A percentile compares a stretch with the other conserved stretches of the same genome.
Conservation (phyloP, 768 basidiomycete genomes). For the Suillus alpinus region DNA sequence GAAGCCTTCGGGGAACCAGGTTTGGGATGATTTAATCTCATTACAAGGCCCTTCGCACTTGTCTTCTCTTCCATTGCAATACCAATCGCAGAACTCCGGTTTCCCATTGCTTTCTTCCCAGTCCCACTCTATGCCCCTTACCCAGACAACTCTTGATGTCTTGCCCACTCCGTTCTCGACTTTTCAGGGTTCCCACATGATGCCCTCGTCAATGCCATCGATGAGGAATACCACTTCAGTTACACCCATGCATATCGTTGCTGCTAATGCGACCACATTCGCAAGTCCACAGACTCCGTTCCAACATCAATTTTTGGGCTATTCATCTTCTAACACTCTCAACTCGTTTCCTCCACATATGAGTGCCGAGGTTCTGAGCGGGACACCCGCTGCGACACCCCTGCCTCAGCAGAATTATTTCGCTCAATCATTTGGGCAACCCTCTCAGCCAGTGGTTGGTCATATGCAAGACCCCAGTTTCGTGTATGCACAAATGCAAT, state of each 20-base stretch:
- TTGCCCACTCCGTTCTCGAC: constrained; percentile 21
- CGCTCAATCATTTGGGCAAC: background rate
- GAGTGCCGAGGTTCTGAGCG: background rate
- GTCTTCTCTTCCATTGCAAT: constrained; percentile 49
- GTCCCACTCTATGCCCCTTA: constrained; percentile 12
- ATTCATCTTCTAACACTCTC: constrained; percentile 10
- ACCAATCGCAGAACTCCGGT: constrained; percentile 11
- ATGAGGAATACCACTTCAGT: constrained; percentile 2
- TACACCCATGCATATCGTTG: constrained; percentile 15
- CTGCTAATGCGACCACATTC: constrained; percentile 18
- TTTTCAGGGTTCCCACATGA: constrained; percentile 8
- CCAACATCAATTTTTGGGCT: constrained; percentile 18
- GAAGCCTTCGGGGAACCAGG: constrained; percentile 30
- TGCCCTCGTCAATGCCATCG: constrained; percentile 5
- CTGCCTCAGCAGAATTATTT: background rate
- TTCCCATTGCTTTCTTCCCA: constrained; percentile 13
- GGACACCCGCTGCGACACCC: background rate
- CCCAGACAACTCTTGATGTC: constrained; percentile 1
- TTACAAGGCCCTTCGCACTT: constrained; percentile 38
- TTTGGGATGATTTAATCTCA: constrained; percentile 60
- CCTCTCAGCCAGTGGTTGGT: background rate
- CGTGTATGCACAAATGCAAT: background rate
- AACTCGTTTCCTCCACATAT: background rate
- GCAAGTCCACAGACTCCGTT: constrained; percentile 25
- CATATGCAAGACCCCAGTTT: background rate